Evolutionary conservation across 148 eudicot genomes (phyloP), one percentile per base, ranked within the genome.

Genomic region (Simmondsia chinensis): DNA sequence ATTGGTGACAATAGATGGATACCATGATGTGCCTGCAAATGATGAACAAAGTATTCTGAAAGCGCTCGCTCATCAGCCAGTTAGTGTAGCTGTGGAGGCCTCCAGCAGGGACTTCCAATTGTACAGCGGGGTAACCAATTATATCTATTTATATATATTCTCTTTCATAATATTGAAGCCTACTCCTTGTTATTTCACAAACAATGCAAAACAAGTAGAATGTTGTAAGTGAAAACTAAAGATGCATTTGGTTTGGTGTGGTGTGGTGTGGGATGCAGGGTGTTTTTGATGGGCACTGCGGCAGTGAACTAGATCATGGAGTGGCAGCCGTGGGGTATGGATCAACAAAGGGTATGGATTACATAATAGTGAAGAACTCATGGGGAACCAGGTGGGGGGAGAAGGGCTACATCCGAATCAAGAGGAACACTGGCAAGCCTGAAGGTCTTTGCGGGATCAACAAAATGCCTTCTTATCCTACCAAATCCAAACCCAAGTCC

Each of bases 331-430:
- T 91, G 2, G 99, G 99, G 48, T 91, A 82, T 22, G 99, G 96
- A 34, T 46, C 96, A 6, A 68, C 60, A 52, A 82, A 74, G 63
- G 94, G 82, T 3, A 12, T 43, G 43, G 96, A 82, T 34, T 91
- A 82, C 71, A 65, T 91, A 17, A 79, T 74, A 20, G 96, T 91
- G 62, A 91, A 80, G 83, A 91, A 91, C 53, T 91, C 99, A 0
- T 91, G 99, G 99, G 96, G 99, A 35, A 68, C 83, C 19, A 86
- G 54, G 52, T 91, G 99, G 99, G 99, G 99, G 49, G 99, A 91
- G 54, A 86, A 79, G 44, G 99, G 99, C 1, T 91, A 60, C 60
- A 77, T 86, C 11, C 70, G 89, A 53, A 66, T 91, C 89, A 91
- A 74, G 74, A 91, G 96, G 48, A 86, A 67, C 53, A 86, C 71